Conservation (phyloP, 106 monocot genomes). For the Dendrobium officinale region DNA sequence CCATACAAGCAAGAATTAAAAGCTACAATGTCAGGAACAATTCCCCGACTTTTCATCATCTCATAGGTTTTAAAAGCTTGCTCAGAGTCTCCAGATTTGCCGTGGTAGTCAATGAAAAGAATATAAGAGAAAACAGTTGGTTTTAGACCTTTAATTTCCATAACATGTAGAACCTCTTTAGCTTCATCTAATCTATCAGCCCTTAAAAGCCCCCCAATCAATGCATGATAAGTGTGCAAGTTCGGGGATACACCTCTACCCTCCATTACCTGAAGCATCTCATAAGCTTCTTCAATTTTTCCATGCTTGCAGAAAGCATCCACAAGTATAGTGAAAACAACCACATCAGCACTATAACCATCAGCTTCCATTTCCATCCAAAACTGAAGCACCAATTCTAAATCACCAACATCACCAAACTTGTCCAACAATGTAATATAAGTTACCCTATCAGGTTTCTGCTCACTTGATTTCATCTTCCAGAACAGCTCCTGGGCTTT, state of each 20-base stretch:
- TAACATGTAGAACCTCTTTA: slow-evolving; percentile 36
- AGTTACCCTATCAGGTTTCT: slow-evolving; percentile 79
- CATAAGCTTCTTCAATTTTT: slow-evolving; percentile 55
- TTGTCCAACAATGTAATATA: slow-evolving; percentile 80
- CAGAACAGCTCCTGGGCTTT: slow-evolving; percentile 67
- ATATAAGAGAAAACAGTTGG: slow-evolving; percentile 59
- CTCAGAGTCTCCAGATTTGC: slow-evolving; percentile 50
- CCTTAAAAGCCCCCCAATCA: slow-evolving; percentile 66
- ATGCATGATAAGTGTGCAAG: slow-evolving; percentile 57
- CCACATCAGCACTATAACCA: slow-evolving; percentile 70
- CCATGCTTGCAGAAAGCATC: slow-evolving; percentile 72
- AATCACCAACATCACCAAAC: slow-evolving; percentile 72
- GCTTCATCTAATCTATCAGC: slow-evolving; percentile 50
- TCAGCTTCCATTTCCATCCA: slow-evolving; percentile 78
- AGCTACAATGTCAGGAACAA: slow-evolving; percentile 78
- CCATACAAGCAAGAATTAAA: slow-evolving; percentile 81
- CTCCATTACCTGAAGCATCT: slow-evolving; percentile 56
- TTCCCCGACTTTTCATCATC: slow-evolving; percentile 60
- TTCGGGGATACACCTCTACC: slow-evolving; percentile 55
- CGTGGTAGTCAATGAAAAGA: slow-evolving; percentile 85
- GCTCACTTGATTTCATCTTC: slow-evolving; percentile 59
- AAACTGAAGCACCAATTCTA: slow-evolving; percentile 45
- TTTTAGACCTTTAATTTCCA: slow-evolving; percentile 47
- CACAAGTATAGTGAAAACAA: slow-evolving; percentile 55
- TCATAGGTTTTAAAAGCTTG: slow-evolving; percentile 57